A percentile compares a stretch with the other conserved stretches of the same genome.
Conservation (phyloP, 768 basidiomycete genomes). For the Agaricus subrufescens region DNA sequence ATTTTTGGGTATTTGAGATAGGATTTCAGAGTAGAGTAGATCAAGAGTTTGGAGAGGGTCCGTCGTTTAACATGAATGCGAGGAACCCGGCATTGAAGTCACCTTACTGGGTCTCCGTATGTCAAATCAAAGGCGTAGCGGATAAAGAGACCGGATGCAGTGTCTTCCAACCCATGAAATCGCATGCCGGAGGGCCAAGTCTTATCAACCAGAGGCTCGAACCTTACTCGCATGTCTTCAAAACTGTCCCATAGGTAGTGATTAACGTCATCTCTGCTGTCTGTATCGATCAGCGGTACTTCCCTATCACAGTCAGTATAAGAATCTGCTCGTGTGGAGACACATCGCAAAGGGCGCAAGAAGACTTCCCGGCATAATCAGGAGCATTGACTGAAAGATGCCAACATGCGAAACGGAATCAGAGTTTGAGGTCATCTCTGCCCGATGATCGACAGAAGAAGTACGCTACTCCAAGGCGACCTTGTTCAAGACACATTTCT, state of each 20-base stretch:
- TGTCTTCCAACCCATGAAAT: background rate
- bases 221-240: no score
- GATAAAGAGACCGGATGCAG: slow-evolving; percentile 1
- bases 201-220: no score
- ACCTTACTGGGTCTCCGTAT: background rate
- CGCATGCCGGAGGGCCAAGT: background rate
- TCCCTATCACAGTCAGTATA: no score
- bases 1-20: background rate
- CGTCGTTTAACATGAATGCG: background rate
- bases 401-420: slow-evolving; percentile 1
- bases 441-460: slow-evolving; percentile 4
- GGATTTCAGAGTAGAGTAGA: background rate
- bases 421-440: background rate
- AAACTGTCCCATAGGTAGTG: no score
- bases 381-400: background rate
- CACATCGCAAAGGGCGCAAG: background rate
- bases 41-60: slow-evolving; percentile 8
- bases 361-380: background rate
- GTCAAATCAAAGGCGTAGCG: slow-evolving; percentile 4
- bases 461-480: slow-evolving; percentile 3
- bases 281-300: no score
- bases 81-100: background rate
- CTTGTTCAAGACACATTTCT: background rate
- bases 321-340: no score
- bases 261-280: no score